These are phyloP conservation scores for Plasmodium yoelii DNA, from an alignment of 169 alveolate genomes.

Conservation along the genomic window DNA sequence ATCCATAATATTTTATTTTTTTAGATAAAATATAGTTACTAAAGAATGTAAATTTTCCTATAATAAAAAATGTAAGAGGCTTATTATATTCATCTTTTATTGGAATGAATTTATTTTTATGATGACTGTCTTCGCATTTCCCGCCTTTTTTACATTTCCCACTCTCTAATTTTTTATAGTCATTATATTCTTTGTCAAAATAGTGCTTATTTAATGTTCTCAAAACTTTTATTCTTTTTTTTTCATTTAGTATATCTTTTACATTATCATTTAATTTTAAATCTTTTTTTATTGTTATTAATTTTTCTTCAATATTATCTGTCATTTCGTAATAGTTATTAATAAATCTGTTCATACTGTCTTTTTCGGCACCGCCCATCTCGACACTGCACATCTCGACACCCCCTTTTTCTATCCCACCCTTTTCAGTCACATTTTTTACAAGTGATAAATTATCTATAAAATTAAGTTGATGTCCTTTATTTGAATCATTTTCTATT, in stretches of 20 bases:
- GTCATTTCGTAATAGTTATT: conserved; percentile 1
- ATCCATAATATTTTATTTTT: conserved; percentile 46
- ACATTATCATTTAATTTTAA: conserved; percentile 26
- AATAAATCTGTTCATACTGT: background rate
- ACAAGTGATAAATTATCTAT: too few species aligned
- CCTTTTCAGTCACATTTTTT: background rate
- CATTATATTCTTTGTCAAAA: conserved; percentile 48
- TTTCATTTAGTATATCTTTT: conserved; percentile 47
- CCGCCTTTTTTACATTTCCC: background rate
- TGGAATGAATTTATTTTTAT: background rate
- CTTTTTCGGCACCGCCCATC: background rate
- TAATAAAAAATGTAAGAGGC: conserved; percentile 44
- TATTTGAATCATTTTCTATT: too few species aligned
- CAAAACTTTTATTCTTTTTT: conserved; percentile 25
- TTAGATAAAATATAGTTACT: conserved; percentile 28
- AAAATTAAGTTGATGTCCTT: too few species aligned
- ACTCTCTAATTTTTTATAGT: background rate
- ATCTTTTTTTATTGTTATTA: conserved; percentile 30
- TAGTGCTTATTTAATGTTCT: conserved; percentile 36
- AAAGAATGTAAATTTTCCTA: conserved; percentile 30
- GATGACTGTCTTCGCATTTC: too few species aligned
- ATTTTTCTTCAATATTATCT: conserved; percentile 30
- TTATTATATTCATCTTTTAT: conserved; percentile 28
- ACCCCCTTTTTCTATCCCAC: background rate
- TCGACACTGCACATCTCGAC: background rate